Conservation (phyloP, 208 protist species). For the Acanthamoeba lugdunensis region DNA sequence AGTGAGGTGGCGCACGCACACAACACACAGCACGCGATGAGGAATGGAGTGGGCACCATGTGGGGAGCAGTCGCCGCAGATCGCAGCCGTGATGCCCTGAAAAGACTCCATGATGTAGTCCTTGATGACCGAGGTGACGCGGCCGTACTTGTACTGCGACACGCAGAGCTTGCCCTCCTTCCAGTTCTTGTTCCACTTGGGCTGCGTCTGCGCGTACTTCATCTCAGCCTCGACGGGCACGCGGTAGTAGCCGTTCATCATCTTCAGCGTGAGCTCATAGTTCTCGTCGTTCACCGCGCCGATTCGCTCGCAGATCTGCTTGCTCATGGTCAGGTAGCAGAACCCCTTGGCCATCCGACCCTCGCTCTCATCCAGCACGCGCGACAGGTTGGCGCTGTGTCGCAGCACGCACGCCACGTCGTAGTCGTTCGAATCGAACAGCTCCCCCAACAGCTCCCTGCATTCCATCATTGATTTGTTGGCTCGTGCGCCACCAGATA, state of each 20-base stretch:
- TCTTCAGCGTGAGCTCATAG: constrained; percentile 26
- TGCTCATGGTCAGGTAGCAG: constrained; percentile 57
- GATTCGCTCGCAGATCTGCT: constrained; percentile 48
- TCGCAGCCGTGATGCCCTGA: neutral
- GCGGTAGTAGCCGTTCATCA: neutral
- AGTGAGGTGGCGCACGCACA: neutral
- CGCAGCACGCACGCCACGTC: constrained; percentile 47
- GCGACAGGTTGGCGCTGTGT: neutral
- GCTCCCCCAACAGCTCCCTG: constrained; percentile 39
- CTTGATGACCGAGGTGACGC: constrained; percentile 39
- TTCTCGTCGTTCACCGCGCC: constrained; percentile 53
- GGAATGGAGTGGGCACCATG: neutral
- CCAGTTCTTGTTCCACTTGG: constrained; percentile 61
- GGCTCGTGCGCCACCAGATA: neutral
- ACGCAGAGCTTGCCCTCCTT: constrained; percentile 37
- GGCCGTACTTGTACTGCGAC: constrained; percentile 39
- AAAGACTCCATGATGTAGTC: constrained; percentile 2
- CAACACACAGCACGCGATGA: no score
- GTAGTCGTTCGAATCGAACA: constrained; percentile 60
- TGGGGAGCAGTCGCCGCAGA: neutral
- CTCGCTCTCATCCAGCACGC: constrained; percentile 29
- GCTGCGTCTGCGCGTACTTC: neutral
- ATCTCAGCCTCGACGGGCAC: neutral
- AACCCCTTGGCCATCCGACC: constrained; percentile 13
- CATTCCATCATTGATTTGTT: neutral